Evolutionary conservation across 495 filamentous ascomycete genomes (phyloP).

Genomic region (Glarea lozoyensis): DNA sequence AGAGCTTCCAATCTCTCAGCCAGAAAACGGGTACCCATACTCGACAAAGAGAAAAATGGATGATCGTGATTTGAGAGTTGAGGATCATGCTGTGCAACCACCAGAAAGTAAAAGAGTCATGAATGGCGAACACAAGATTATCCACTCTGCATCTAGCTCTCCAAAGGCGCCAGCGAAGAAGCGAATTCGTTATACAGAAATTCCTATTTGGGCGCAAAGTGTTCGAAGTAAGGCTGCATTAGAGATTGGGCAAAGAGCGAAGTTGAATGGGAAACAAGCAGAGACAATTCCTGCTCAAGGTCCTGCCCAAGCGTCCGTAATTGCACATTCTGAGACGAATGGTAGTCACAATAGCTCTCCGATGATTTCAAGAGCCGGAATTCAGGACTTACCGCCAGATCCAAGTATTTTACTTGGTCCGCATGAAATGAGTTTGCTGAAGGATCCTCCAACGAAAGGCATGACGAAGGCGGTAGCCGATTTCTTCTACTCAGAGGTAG

Average conservation of each 20-base stretch:
- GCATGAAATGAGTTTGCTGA: constrained; percentile 70
- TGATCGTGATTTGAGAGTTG: constrained; percentile 38
- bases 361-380: constrained; percentile 4
- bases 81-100: constrained; percentile 32
- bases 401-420: constrained; percentile 38
- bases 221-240: constrained; percentile 6
- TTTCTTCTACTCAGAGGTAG: constrained; percentile 63
- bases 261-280: constrained; percentile 6
- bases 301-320: constrained; percentile 1
- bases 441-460: constrained; percentile 55
- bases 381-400: constrained; percentile 3
- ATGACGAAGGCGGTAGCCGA: constrained; percentile 60
- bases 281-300: background rate
- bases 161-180: constrained; percentile 26
- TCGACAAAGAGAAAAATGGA: constrained; percentile 46
- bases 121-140: constrained; percentile 29
- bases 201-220: constrained; percentile 38
- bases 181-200: constrained; percentile 27
- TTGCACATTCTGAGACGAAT: constrained; percentile 18
- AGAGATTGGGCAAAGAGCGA: constrained; percentile 4
- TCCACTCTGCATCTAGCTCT: constrained; percentile 20
- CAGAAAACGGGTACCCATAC: constrained; percentile 20
- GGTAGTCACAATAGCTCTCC: constrained; percentile 16
- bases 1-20: constrained; percentile 8
- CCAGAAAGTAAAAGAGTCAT: constrained; percentile 25